Base-by-base conservation (phyloP, 2,329 filamentous ascomycete genomes). In the Phyllosticta citriasiana region DNA sequence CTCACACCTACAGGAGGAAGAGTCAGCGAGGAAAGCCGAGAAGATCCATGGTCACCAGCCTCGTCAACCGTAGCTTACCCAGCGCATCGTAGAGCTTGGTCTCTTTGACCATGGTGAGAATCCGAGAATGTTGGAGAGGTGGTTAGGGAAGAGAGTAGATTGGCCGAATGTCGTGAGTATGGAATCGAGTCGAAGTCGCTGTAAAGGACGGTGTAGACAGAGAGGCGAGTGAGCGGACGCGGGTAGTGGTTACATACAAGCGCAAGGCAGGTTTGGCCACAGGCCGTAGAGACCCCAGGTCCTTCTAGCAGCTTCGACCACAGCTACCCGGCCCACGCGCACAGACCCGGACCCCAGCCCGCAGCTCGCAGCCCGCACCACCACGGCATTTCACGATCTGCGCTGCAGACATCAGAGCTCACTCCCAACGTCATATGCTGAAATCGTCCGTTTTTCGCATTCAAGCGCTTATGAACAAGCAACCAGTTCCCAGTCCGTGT, bases 81-180 rank as follows among this genome's bases (percentile, higher is more conserved):
- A 99, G 82, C 65, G 85, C 82, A 76, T 97, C 91, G 81, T 99
- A 99, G 65, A 97, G 87, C 77, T 95, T 96, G 59, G 89, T 94
- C 80, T 97, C 93, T 70, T 90, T 88, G 68, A 95, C 91, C 93
- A 97, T 97, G 33, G 63, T 57, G 63, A 55, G 54, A 14, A n/a
- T 47, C 3, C n/a, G 40, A 47, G 40, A 10, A n/a, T 50, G 55
- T 40, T 57, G 55, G 22, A 25, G 30, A 57, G 30, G 7, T 16
- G 33, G 22, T 35, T 16, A 27, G 19, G 22, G 19, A 22, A 14
- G 4, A 16, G 9, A 10, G 52, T 22, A 53, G 52, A 24, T 19
- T 27, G 19, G 25, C 14, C 22, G 22, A 8, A 16, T 10, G 14
- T 24, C 22, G 25, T 25, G 52, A 53, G 52, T 25, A 25, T 12